phyloP scores from a whole-genome alignment of 192 early-diverging fungal genomes.

The Podila clonocystis region DNA sequence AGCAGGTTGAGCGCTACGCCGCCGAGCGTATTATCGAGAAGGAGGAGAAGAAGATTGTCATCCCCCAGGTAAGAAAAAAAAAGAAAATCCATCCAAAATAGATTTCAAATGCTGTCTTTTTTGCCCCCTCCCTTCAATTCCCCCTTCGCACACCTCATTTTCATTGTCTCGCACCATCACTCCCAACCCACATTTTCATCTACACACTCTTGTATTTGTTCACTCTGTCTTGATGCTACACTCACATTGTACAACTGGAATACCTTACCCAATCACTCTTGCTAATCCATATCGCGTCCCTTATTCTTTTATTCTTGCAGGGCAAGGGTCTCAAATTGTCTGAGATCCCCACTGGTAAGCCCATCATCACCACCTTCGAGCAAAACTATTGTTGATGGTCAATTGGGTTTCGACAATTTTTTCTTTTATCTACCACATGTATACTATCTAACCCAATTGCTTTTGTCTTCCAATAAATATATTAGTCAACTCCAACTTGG shows the following conservation, averaged over 20 bases:
- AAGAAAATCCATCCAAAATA: too few relatives aligned
- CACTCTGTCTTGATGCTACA: too few relatives aligned
- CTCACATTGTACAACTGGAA: neutral
- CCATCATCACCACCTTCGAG: neutral
- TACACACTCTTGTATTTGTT: too few relatives aligned
- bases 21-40: slow-evolving; percentile 19
- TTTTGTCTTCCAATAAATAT: too few relatives aligned
- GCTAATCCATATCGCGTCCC: neutral
- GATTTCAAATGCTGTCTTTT: neutral
- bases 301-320: slow-evolving; percentile 4
- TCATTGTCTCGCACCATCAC: slow-evolving; percentile 5
- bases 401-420: neutral
- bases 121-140: neutral
- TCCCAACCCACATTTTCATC: neutral
- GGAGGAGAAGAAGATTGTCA: slow-evolving; percentile 35
- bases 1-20: slow-evolving; percentile 44
- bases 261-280: neutral
- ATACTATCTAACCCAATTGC: neutral
- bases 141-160: neutral
- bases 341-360: slow-evolving; percentile 38
- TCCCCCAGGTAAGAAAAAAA: slow-evolving; percentile 26
- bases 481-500: slow-evolving; percentile 43
- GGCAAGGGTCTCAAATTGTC: slow-evolving; percentile 46
- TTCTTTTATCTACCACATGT: neutral
- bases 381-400: neutral